These are phyloP conservation scores for Botryosphaeria dothidea DNA, from an alignment of 2,329 filamentous ascomycete genomes.

Conservation along the genomic window DNA sequence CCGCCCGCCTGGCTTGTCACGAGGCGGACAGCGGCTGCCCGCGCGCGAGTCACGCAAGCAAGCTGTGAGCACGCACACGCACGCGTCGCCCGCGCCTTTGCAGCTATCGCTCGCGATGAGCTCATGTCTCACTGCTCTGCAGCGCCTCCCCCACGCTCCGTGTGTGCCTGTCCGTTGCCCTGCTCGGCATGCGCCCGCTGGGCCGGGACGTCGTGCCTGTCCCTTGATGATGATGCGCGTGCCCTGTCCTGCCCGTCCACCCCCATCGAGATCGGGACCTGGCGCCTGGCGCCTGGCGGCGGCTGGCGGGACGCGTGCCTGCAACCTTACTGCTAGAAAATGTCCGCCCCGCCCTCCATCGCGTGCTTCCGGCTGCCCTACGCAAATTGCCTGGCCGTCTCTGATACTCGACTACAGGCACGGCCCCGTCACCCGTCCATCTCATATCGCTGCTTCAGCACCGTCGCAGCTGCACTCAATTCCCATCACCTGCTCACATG, in stretches of 20 bases:
- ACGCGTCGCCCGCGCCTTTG: neutral
- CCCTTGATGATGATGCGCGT: neutral
- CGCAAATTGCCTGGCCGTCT: neutral
- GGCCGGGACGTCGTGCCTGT: neutral
- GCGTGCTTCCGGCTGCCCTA: neutral
- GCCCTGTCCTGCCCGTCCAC: neutral
- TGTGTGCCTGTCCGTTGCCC: neutral
- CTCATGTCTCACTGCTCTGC: conserved; percentile 7
- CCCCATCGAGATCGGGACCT: conserved; percentile 3
- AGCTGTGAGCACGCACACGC: neutral
- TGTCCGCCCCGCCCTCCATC: neutral
- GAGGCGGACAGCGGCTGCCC: neutral
- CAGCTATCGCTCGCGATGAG: neutral
- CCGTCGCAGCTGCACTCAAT: neutral
- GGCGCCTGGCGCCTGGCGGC: neutral
- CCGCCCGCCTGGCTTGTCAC: neutral
- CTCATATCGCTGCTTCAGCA: neutral
- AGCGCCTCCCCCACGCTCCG: neutral
- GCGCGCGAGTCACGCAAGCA: conserved; percentile 1
- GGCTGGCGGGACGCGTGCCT: neutral
- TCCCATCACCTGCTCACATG: neutral
- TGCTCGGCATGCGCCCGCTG: conserved; percentile 11
- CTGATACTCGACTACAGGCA: too few relatives aligned
- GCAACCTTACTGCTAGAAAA: neutral
- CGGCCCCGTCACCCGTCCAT: neutral